Base-by-base conservation (phyloP, 768 basidiomycete genomes). In the Naganishia randhawae region DNA sequence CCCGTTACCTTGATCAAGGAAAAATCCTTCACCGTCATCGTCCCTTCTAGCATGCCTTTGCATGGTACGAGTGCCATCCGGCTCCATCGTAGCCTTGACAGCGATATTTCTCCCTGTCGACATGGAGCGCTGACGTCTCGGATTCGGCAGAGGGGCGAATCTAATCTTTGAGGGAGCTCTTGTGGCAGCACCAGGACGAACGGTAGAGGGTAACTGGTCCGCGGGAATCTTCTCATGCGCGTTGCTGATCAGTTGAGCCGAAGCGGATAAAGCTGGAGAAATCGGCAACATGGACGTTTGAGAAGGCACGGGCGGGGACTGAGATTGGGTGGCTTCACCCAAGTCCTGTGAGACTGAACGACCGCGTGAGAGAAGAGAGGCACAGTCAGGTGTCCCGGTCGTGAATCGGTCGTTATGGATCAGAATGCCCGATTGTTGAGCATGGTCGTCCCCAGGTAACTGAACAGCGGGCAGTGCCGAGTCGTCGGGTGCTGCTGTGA, bases 141-240 rank as follows among this genome's bases (percentile, higher is more conserved):
- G 89, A 72, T 89, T 88, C 0, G 92, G 92, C 19, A 93, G 84
- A 0, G 92, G 92, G 0, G 92, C 91, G 71, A 93, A 93, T 69
- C 89, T 85, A 68, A 93, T 92, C 63, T 74, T 77, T 42, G 68
- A 70, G 51, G 68, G 35, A 14, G 66, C 66, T 33, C 52, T 53
- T 22, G 32, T 41, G 54, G 39, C 53, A 5, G 33, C 50, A 27
- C 63, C 57, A 11, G 37, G 57, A 13, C 57, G 57, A 19, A 61
- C 57, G 14, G 57, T 61, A 13, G 35, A 39, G 8, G 57, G 57
- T 19, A 61, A 29, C 33, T 61, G 57, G n/a, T 61, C 57, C 16
- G 57, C 57, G 17, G 57, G 57, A 22, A 61, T 61, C 17, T 61
- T 61, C 27, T 61, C 57, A 25, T 37, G 33, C 27, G 57, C 57